Evolutionary conservation across 768 basidiomycete species (phyloP).

Genomic region (Leccinum uliginosum): DNA sequence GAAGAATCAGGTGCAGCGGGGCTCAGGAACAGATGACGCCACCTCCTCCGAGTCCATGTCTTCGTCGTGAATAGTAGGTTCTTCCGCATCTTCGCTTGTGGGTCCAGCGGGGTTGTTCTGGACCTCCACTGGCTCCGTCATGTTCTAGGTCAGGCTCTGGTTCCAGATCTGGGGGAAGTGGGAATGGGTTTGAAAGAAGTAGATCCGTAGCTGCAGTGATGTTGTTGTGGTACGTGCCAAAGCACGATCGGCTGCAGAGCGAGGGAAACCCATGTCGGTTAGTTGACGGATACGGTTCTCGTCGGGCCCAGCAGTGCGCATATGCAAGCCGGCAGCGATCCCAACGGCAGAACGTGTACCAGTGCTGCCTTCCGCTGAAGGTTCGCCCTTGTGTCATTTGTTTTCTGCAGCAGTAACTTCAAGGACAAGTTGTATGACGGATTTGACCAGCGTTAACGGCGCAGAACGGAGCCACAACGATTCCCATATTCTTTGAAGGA

Average conservation of each 20-base stretch:
- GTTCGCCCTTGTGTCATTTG: conserved; percentile 59
- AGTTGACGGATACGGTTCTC: conserved; percentile 78
- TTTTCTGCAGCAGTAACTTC: conserved; percentile 79
- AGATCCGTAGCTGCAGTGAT: conserved; percentile 84
- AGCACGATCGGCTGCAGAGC: conserved; percentile 79
- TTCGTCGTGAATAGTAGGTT: conserved; percentile 23
- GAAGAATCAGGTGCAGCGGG: conserved; percentile 9
- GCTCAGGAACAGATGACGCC: conserved; percentile 14
- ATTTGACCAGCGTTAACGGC: conserved; percentile 72
- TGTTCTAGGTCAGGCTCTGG: conserved; percentile 22
- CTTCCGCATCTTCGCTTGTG: conserved; percentile 24
- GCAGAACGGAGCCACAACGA: conserved; percentile 76
- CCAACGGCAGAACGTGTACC: conserved; percentile 29
- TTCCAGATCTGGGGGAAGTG: conserved; percentile 59
- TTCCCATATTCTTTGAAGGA: conserved; percentile 71
- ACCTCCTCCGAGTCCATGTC: conserved; percentile 25
- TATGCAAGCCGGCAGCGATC: conserved; percentile 30
- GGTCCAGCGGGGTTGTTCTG: conserved; percentile 29
- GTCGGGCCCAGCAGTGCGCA: conserved; percentile 50
- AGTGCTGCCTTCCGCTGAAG: conserved; percentile 33
- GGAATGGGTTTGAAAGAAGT: conserved; percentile 77
- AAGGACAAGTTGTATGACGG: conserved; percentile 71
- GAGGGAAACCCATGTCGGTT: conserved; percentile 95
- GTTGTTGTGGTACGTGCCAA: conserved; percentile 87
- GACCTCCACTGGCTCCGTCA: conserved; percentile 9